Percentiles rank a stretch among this genome's conserved stretches.
Conservation (phyloP, 441 rosid species). For the Gossypium aridum region DNA sequence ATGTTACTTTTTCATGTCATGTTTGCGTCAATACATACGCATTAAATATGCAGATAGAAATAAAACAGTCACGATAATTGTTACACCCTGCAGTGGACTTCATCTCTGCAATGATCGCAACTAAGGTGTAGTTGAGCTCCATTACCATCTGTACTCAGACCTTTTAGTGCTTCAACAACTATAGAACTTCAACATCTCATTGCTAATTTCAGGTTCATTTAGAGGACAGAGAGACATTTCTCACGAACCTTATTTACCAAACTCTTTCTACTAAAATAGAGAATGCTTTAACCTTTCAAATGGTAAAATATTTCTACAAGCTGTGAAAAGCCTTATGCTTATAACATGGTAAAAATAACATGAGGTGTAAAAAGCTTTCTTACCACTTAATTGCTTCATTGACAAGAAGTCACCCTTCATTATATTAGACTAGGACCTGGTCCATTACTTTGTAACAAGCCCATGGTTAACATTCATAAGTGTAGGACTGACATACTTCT, state of each 20-base stretch:
- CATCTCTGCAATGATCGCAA: neutral
- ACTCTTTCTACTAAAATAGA: neutral
- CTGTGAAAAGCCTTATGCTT: neutral
- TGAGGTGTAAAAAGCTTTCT: neutral
- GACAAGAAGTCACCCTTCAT: neutral
- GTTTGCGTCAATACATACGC: neutral
- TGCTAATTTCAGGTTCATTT: neutral
- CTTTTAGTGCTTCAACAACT: slow-evolving; percentile 2
- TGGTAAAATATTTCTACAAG: neutral
- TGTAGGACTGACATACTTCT: neutral
- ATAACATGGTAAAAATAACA: neutral
- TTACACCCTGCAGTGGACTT: neutral
- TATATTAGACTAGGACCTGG: neutral
- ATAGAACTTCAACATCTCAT: neutral
- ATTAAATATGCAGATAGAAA: neutral
- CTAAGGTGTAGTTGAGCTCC: neutral
- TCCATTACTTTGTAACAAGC: neutral
- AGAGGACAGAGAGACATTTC: neutral
- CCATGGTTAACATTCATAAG: neutral
- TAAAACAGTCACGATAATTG: neutral
- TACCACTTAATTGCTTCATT: neutral
- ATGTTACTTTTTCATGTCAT: neutral
- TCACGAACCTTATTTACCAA: neutral
- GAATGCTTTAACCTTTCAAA: neutral
- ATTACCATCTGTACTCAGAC: neutral